Evolutionary conservation across 2,329 filamentous ascomycete species (phyloP), one percentile per base, ranked within the genome.

Genomic region (Penicillium sp.): DNA sequence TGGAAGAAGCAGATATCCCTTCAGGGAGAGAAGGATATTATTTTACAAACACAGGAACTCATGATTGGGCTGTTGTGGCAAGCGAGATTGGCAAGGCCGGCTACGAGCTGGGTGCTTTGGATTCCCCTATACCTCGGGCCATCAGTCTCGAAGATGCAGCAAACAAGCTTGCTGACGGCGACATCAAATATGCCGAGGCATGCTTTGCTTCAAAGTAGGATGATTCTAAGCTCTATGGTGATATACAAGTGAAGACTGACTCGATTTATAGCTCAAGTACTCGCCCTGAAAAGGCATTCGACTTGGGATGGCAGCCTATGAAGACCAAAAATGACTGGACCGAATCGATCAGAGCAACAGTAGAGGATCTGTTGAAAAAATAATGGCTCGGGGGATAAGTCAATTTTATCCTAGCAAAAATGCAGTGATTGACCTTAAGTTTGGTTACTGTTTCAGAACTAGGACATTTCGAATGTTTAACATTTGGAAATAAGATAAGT

Each of bases 21-120:
- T 76, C 42, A 42, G 5, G 40, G 39, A 2, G 15, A 23, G 3
- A 24, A 33, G n/a, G 54, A 40, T 3, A 33, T 41, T 74, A 75
- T 49, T 81, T 80, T 57, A 67, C 66, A 12, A 71, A 68, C 7
- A 75, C 70, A 1, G 76, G 75, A 0, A 62, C 61, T 3, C 68
- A 75, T 54, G 66, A 64, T 1, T 80, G 77, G 76, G 15, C 29
- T 2, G 47, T 45, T 8, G 26, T 55, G 12, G 26, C 51, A 4
- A 32, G 34, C 1, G 27, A 41, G 4, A 43, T 57, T 13, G 54
- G 43, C 2, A 32, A 36, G 7, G 47, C 15, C 4, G 33, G 33
- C n/a, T 17, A 17, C 15, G 18, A 36, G 8, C 33, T 36, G 9
- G 33, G 33, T 20, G 33, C n/a, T 5, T 36, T 36, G 33, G 8